Percentiles rank a stretch among this genome's conserved stretches.
These are phyloP conservation scores for Monilinia laxa DNA, from an alignment of 2,329 filamentous ascomycete species.

Conservation along the genomic window DNA sequence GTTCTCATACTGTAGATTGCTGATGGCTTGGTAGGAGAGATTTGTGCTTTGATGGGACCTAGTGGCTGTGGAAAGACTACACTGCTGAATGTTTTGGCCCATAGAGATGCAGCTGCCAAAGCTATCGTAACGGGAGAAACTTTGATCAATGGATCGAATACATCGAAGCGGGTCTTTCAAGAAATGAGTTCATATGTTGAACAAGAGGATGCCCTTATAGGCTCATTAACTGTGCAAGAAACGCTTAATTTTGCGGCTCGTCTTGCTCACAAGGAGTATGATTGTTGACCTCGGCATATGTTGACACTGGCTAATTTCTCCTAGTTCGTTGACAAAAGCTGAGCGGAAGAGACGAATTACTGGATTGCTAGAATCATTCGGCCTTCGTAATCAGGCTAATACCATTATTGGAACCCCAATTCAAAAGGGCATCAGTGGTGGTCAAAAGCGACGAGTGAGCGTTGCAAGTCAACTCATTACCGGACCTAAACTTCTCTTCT, in stretches of 20 bases:
- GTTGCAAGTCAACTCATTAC: conserved; percentile 82
- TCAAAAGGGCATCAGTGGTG: conserved; percentile 78
- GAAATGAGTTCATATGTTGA: conserved; percentile 76
- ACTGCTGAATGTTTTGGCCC: conserved; percentile 75
- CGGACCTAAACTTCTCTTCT: conserved; percentile 61
- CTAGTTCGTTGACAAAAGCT: conserved; percentile 45
- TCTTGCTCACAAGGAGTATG: conserved; percentile 57
- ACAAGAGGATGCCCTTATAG: conserved; percentile 83
- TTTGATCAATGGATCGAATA: conserved; percentile 60
- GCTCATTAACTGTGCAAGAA: conserved; percentile 75
- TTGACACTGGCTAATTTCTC: conserved; percentile 1
- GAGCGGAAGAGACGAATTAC: conserved; percentile 64
- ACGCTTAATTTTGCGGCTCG: conserved; percentile 76
- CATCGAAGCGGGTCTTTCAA: conserved; percentile 57
- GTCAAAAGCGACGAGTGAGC: conserved; percentile 78
- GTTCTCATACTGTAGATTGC: neutral
- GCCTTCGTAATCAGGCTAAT: conserved; percentile 65
- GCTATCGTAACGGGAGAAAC: conserved; percentile 55
- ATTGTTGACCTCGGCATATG: neutral
- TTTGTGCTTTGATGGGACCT: conserved; percentile 81
- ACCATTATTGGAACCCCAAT: conserved; percentile 80
- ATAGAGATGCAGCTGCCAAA: conserved; percentile 52
- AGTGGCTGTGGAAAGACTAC: conserved; percentile 77
- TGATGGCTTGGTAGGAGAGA: conserved; percentile 52
- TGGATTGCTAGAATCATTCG: conserved; percentile 68